These are phyloP conservation scores for Metarhizium humberi DNA, from an alignment of 2,329 filamentous ascomycete genomes.

Conservation along the genomic window DNA sequence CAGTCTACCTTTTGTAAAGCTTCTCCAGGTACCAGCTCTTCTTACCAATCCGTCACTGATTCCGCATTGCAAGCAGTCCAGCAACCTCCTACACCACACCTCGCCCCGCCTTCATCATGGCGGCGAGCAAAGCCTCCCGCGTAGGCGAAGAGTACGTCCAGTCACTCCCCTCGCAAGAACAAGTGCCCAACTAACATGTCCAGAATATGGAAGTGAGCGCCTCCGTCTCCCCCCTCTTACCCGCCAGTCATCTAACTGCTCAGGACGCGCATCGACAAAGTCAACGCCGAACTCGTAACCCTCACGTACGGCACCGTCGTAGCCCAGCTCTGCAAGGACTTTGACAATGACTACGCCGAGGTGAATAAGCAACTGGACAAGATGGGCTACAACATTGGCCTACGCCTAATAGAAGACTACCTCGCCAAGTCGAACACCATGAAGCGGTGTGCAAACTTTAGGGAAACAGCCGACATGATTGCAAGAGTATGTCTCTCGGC, in stretches of 20 bases:
- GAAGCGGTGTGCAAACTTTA: slow-evolving; percentile 84
- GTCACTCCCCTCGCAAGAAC: neutral
- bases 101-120: slow-evolving; percentile 30
- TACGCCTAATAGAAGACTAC: slow-evolving; percentile 94
- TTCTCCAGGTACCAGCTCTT: neutral
- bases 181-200: slow-evolving; percentile 19
- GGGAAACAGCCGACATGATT: slow-evolving; percentile 95
- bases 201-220: slow-evolving; percentile 86
- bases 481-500: slow-evolving; percentile 55
- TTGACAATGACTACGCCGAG: slow-evolving; percentile 84
- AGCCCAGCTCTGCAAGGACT: slow-evolving; percentile 92
- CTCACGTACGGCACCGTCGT: slow-evolving; percentile 98
- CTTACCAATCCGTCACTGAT: neutral
- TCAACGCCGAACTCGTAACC: slow-evolving; percentile 94
- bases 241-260: slow-evolving; percentile 16
- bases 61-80: slow-evolving; percentile 2
- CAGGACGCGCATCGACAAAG: slow-evolving; percentile 92
- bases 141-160: slow-evolving; percentile 51
- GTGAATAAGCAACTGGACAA: slow-evolving; percentile 97
- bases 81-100: neutral
- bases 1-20: neutral
- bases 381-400: slow-evolving; percentile 98
- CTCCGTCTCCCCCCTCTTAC: neutral
- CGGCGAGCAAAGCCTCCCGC: slow-evolving; percentile 50
- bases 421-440: slow-evolving; percentile 87